These are phyloP conservation scores for Taxawa tesnikishii DNA, from an alignment of 2,329 filamentous ascomycete genomes.

Conservation along the genomic window DNA sequence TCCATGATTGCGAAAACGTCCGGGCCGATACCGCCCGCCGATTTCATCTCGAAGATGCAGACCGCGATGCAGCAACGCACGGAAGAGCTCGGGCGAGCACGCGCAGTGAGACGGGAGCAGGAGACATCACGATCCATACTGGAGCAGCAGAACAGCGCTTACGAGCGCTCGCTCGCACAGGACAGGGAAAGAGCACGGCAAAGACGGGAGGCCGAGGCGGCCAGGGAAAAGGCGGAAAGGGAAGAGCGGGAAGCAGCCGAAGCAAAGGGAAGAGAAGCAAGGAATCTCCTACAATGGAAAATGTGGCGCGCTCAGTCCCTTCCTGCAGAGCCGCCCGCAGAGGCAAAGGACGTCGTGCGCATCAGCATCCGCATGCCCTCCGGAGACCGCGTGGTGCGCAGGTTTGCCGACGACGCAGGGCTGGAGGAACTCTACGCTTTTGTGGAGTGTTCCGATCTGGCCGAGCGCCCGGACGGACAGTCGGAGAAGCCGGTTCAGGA, in stretches of 20 bases:
- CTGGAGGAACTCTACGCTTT: conserved; percentile 92
- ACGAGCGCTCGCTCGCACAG: conserved; percentile 78
- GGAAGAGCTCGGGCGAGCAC: conserved; percentile 60
- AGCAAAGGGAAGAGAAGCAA: conserved; percentile 44
- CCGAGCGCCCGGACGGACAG: conserved; percentile 31
- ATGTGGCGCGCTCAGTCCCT: conserved; percentile 64
- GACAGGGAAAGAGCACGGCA: conserved; percentile 75
- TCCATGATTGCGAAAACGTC: conserved; percentile 70
- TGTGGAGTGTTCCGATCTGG: conserved; percentile 73
- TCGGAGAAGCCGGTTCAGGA: conserved; percentile 28
- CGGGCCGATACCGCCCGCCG: conserved; percentile 55
- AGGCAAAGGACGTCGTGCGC: conserved; percentile 59
- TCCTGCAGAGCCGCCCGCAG: conserved; percentile 51
- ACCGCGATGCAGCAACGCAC: conserved; percentile 62
- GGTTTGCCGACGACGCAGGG: conserved; percentile 55
- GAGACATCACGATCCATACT: conserved; percentile 69
- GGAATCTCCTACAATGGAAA: conserved; percentile 59
- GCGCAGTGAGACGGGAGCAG: conserved; percentile 67
- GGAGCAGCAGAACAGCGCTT: conserved; percentile 84
- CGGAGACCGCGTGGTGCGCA: conserved; percentile 63
- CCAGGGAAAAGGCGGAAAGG: conserved; percentile 47
- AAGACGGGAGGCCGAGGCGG: conserved; percentile 62
- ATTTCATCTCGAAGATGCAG: conserved; percentile 66
- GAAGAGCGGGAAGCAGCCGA: conserved; percentile 53
- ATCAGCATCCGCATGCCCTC: conserved; percentile 50